Evolutionary conservation across 371 early-diverging fungal genomes (phyloP).

Genomic region (Zychaea mexicana): DNA sequence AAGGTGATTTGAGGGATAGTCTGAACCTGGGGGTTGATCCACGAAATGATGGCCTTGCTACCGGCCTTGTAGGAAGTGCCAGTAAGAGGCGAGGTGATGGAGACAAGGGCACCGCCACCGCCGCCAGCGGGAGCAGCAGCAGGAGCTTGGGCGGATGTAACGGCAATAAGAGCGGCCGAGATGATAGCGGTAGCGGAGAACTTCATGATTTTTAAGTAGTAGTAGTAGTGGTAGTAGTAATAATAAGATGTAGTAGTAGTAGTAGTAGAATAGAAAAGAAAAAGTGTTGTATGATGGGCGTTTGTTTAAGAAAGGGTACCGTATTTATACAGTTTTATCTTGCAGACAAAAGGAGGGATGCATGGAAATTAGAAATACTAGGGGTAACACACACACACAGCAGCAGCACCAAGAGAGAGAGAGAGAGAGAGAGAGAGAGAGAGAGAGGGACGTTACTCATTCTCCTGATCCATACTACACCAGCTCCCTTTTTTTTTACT

Average conservation of each 20-base stretch:
- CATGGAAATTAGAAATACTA: conserved; percentile 4
- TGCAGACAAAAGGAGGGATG: background rate
- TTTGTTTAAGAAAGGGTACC: background rate
- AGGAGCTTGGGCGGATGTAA: conserved; percentile 21
- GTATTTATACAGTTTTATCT: conserved; percentile 9
- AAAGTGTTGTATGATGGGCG: background rate
- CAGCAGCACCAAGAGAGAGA: no score
- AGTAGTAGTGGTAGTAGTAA: background rate
- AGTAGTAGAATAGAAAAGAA: background rate
- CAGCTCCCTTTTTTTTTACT: background rate
- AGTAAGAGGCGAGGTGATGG: conserved; percentile 26
- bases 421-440: no score
- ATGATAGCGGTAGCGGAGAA: conserved; percentile 22
- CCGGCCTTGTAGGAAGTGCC: conserved; percentile 28
- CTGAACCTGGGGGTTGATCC: conserved; percentile 25
- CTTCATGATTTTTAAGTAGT: conserved; percentile 19
- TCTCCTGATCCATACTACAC: background rate
- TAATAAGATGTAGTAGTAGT: background rate
- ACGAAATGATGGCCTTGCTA: conserved; percentile 22
- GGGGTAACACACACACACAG: background rate
- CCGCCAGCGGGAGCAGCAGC: conserved; percentile 1
- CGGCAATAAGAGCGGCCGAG: conserved; percentile 17
- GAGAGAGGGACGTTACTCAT: no score
- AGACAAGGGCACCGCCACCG: conserved; percentile 13
- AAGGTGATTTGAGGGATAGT: conserved; percentile 23